phyloP scores from a whole-genome alignment of 495 filamentous ascomycete genomes.

The Parathielavia hyrcaniae region DNA sequence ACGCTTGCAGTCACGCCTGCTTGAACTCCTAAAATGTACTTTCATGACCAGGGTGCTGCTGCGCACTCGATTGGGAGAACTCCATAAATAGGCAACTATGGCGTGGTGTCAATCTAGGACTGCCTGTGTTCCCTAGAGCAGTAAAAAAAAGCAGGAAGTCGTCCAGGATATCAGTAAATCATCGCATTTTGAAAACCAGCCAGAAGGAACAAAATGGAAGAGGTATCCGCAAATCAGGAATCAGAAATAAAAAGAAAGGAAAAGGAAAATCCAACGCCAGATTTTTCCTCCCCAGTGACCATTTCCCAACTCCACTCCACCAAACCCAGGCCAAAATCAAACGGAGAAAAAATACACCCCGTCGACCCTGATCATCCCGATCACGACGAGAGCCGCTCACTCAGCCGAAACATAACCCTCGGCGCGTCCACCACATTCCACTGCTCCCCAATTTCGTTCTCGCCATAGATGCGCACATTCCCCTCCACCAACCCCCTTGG shows the following conservation, averaged over 20 bases:
- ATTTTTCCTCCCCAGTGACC: neutral
- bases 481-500: slow-evolving; percentile 29
- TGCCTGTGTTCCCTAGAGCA: too few species aligned
- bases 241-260: neutral
- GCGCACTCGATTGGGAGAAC: too few species aligned
- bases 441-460: slow-evolving; percentile 28
- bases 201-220: neutral
- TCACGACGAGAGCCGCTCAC: slow-evolving; percentile 34
- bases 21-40: too few species aligned
- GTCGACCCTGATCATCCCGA: too few species aligned
- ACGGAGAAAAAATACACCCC: neutral
- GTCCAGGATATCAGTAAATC: neutral
- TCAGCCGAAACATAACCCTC: slow-evolving; percentile 27
- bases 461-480: slow-evolving; percentile 27
- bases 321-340: neutral
- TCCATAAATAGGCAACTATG: too few species aligned
- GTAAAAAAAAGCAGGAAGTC: neutral
- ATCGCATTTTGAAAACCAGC: neutral
- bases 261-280: neutral
- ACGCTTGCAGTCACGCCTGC: too few species aligned
- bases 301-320: neutral
- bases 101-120: too few species aligned
- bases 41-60: too few species aligned
- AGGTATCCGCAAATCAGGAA: neutral
- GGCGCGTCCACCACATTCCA: slow-evolving; percentile 35